These are phyloP conservation scores for Parmales sp. DNA, from an alignment of 108 stramenopile genomes.

Conservation along the genomic window DNA sequence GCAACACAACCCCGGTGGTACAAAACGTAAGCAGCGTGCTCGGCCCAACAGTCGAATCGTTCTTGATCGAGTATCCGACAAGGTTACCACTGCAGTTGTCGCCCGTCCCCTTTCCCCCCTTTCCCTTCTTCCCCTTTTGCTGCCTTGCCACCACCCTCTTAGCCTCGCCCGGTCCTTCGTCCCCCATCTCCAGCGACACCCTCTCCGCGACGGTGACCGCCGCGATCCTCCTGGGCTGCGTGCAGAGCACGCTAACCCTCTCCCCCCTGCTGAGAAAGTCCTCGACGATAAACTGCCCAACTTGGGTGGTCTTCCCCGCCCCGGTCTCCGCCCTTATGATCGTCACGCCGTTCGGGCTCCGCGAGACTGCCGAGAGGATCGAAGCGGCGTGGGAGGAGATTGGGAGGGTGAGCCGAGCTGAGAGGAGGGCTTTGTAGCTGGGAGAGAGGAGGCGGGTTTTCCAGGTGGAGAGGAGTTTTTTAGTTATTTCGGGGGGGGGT, in stretches of 20 bases:
- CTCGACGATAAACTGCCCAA: conserved; percentile 74
- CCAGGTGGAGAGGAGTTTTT: neutral
- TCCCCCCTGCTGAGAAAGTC: conserved; percentile 47
- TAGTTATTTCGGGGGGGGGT: neutral
- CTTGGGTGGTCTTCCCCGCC: conserved; percentile 50
- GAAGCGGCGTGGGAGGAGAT: conserved; percentile 36
- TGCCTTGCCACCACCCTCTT: neutral
- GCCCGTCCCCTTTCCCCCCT: neutral
- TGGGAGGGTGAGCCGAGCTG: conserved; percentile 36
- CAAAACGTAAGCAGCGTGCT: conserved; percentile 80
- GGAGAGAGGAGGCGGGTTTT: too few relatives aligned
- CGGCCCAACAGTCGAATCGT: conserved; percentile 48
- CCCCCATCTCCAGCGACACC: conserved; percentile 58
- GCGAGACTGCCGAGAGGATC: conserved; percentile 34
- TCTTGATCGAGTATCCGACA: conserved; percentile 87
- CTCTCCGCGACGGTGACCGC: conserved; percentile 65
- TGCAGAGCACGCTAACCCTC: conserved; percentile 53
- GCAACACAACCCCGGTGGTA: conserved; percentile 86
- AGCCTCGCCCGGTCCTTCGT: neutral
- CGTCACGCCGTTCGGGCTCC: conserved; percentile 45
- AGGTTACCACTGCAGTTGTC: conserved; percentile 29
- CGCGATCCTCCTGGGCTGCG: conserved; percentile 62
- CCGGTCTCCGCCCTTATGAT: conserved; percentile 57
- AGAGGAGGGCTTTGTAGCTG: conserved; percentile 33
- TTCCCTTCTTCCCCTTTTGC: neutral